Evolutionary conservation across 1,139 yeast genomes (phyloP), one percentile per base, ranked within the genome.

Genomic region (Diutina rugosa): DNA sequence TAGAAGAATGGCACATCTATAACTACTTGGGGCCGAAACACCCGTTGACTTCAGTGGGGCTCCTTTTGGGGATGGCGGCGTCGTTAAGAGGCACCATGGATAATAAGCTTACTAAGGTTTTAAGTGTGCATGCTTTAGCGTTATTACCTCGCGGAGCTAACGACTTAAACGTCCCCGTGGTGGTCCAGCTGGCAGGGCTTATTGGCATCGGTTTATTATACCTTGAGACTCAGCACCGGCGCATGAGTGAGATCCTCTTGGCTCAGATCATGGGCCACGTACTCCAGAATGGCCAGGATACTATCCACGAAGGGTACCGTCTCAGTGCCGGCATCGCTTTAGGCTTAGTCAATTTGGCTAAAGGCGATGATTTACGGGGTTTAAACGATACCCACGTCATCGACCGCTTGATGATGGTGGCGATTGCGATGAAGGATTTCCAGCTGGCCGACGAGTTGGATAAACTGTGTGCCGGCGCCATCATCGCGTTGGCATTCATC

Each of bases 1-100:
- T 95, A 41, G 98, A 95, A 64, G 97, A 93, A 66, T 95, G 99
- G 98, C 97, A 91, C 66, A 87, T 95, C 38, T 95, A 90, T 68
- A 91, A 93, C 64, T 91, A 90, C 62, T 72, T 95, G 56, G 96
- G 97, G 0, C 96, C 97, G 0, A 91, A 95, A 63, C 93, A 89
- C 65, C 82, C 87, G 1, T 79, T 81, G 56, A 89, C 96, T 0
- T 88, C 96, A 67, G 85, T 90, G 47, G 98, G 97, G 0, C 72
- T 93, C 52, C 72, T 95, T 44, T 72, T 95, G 35, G 99, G 99
- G 1, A 86, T 93, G 90, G 84, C 97, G 14, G 97, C 97, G 0
- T 89, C 97, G 68, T 74, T 85, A 60, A 75, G 78, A 61, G 93
- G 98, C 0, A 74, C 95, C 0, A 87, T 87, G 90, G 93, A 93